phyloP scores from a whole-genome alignment of 805 yeast genomes.

The Limtongia smithiae region DNA sequence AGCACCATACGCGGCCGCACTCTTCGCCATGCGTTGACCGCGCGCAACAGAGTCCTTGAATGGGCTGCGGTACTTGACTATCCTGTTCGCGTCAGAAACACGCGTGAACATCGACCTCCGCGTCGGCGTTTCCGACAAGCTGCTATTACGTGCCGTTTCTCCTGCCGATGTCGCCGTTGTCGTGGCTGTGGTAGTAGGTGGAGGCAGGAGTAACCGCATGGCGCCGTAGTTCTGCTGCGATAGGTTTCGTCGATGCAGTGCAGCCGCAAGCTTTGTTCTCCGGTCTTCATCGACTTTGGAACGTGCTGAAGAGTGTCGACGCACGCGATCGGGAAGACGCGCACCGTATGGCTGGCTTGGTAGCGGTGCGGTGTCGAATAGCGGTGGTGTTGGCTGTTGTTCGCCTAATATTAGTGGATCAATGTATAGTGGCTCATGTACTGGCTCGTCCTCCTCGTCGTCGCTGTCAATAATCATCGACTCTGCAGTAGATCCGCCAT shows the following conservation, averaged over 20 bases:
- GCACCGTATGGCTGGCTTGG: constrained; percentile 14
- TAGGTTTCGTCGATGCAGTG: constrained; percentile 12
- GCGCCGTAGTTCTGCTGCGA: constrained; percentile 10
- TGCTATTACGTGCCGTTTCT: no score
- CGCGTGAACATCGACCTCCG: not conserved
- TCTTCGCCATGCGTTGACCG: not conserved
- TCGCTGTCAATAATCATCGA: no score
- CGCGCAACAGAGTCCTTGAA: constrained; percentile 5
- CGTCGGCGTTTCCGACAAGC: not conserved
- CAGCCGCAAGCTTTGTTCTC: constrained; percentile 8
- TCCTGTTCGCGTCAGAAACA: not conserved
- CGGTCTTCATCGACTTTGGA: constrained; percentile 14
- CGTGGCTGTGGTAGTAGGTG: not conserved
- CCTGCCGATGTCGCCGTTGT: not conserved
- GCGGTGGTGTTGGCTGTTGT: no score
- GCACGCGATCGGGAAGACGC: not conserved
- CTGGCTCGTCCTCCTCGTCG: no score
- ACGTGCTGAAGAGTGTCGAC: not conserved
- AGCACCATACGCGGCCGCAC: not conserved
- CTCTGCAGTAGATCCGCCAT: no score
- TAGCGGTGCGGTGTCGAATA: no score
- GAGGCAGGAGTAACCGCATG: not conserved
- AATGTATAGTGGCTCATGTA: no score
- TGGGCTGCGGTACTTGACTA: constrained; percentile 15
- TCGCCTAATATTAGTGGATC: no score